Conservation (phyloP, 2,329 filamentous ascomycete genomes). For the Clonostachys sp. region DNA sequence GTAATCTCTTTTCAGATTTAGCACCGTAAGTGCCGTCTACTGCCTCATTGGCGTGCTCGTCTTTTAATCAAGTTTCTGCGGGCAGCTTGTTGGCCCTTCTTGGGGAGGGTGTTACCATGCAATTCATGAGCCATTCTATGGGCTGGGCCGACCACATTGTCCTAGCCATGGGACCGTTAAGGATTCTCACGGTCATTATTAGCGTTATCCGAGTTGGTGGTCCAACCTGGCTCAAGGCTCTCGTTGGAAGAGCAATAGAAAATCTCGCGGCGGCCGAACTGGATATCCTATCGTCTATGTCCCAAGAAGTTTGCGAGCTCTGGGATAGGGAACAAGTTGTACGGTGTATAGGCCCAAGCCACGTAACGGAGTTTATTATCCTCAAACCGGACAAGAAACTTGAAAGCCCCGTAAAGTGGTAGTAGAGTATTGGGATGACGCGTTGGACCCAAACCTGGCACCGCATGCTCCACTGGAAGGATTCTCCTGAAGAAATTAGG, state of each 20-base stretch:
- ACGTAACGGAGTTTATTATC: background rate
- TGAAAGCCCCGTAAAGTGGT: too few relatives aligned
- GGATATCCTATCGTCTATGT: slow-evolving; percentile 3
- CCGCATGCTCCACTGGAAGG: too few relatives aligned
- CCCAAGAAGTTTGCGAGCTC: slow-evolving; percentile 1
- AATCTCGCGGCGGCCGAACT: background rate
- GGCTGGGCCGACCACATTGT: slow-evolving; percentile 33
- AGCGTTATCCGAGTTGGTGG: slow-evolving; percentile 35
- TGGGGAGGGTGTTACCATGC: slow-evolving; percentile 36
- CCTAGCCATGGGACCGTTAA: slow-evolving; percentile 35
- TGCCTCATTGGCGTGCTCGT: too few relatives aligned
- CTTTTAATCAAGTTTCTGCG: too few relatives aligned
- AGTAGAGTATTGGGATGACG: too few relatives aligned
- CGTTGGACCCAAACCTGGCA: too few relatives aligned
- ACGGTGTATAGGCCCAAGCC: background rate
- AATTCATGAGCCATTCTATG: slow-evolving; percentile 36
- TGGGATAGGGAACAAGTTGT: slow-evolving; percentile 1
- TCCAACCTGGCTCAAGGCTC: slow-evolving; percentile 29
- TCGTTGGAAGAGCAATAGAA: slow-evolving; percentile 26
- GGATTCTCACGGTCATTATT: slow-evolving; percentile 34
- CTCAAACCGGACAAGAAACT: background rate
- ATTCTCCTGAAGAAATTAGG: too few relatives aligned
- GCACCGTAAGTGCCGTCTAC: background rate
- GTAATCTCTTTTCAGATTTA: slow-evolving; percentile 2
- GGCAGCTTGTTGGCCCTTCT: slow-evolving; percentile 16